A percentile compares a stretch with the other conserved stretches of the same genome.
These are phyloP conservation scores for Ustilago lituana DNA, from an alignment of 1,284 basidiomycete genomes.

Conservation along the genomic window DNA sequence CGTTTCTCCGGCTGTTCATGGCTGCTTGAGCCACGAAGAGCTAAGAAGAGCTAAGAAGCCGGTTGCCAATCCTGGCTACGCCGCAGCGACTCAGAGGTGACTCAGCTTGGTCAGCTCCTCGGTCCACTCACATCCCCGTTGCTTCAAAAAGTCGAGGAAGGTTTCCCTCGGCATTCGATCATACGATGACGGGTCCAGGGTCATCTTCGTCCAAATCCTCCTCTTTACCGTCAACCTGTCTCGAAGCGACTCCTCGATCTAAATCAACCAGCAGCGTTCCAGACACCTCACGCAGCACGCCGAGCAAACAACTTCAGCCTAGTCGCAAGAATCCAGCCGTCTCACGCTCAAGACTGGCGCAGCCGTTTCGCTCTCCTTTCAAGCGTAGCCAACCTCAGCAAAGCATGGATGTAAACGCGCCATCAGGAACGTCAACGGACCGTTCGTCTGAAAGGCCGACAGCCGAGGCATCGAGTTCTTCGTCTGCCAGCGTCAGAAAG, in stretches of 20 bases:
- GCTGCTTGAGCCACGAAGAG: too few relatives aligned
- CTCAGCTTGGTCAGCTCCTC: too few relatives aligned
- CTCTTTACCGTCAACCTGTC: slow-evolving; percentile 10
- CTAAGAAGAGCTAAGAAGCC: too few relatives aligned
- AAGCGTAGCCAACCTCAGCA: slow-evolving; percentile 8
- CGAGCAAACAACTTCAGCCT: not conserved
- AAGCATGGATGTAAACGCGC: slow-evolving; percentile 3
- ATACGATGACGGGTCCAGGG: slow-evolving; percentile 8
- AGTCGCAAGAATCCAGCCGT: not conserved
- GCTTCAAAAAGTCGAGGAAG: too few relatives aligned
- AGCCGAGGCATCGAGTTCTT: not conserved
- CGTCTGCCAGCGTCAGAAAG: slow-evolving; percentile 13
- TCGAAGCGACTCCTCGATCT: not conserved
- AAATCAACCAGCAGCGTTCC: slow-evolving; percentile 14
- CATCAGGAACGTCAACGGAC: not conserved
- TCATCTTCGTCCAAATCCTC: slow-evolving; percentile 13
- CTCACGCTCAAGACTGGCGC: slow-evolving; percentile 6
- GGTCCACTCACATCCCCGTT: too few relatives aligned
- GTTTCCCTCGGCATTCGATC: too few relatives aligned
- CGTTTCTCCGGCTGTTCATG: too few relatives aligned
- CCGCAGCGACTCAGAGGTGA: too few relatives aligned
- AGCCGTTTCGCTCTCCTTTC: slow-evolving; percentile 27
- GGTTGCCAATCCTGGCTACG: too few relatives aligned
- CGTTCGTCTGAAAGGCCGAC: not conserved
- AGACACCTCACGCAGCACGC: slow-evolving; percentile 2